Percentiles rank a stretch among this genome's conserved stretches.
These are phyloP conservation scores for Chlorella variabilis DNA, from an alignment of 163 green algal species.

Conservation along the genomic window DNA sequence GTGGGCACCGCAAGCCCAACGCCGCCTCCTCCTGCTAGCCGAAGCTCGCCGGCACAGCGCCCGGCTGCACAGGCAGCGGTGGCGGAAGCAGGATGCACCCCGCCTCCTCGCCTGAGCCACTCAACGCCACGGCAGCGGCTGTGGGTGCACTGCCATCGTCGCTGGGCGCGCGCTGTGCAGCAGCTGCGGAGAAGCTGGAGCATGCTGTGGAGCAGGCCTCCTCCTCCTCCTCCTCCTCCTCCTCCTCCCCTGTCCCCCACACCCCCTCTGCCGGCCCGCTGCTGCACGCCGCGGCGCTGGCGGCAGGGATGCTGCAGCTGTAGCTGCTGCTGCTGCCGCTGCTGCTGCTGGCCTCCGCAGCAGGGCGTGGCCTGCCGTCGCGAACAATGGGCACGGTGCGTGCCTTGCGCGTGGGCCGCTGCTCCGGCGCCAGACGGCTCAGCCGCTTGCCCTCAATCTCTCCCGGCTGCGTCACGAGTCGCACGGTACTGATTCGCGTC, in stretches of 20 bases:
- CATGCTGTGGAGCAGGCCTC: no score
- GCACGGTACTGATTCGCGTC: neutral
- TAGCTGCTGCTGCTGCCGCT: neutral
- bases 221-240: no score
- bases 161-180: no score
- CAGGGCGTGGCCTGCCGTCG: neutral
- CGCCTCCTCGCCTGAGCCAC: no score
- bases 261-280: no score
- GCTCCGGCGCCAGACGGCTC: neutral
- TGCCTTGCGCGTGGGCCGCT: neutral
- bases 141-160: no score
- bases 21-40: no score
- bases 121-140: no score
- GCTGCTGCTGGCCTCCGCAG: neutral
- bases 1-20: no score
- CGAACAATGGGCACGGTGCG: neutral
- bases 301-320: neutral
- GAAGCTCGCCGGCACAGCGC: neutral
- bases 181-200: no score
- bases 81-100: neutral
- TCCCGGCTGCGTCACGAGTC: constrained; percentile 6
- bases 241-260: no score
- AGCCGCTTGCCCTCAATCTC: neutral
- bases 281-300: no score
- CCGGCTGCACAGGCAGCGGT: neutral